These are phyloP conservation scores for Mortierella hygrophila DNA, from an alignment of 192 early-diverging fungal species.

Conservation along the genomic window DNA sequence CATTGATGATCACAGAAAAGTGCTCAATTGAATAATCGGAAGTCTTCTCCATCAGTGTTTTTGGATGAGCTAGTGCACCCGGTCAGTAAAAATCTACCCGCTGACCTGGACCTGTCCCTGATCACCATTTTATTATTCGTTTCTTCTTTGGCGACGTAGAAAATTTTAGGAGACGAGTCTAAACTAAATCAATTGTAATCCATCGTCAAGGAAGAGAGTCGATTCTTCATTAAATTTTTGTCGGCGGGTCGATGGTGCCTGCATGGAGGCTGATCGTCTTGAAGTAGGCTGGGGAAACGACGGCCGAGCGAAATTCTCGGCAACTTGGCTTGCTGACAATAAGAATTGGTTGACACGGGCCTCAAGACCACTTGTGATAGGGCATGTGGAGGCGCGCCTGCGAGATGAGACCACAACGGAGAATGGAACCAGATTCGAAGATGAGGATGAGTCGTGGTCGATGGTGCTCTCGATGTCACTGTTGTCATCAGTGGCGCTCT, in stretches of 20 bases:
- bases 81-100: not conserved
- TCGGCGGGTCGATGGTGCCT: not conserved
- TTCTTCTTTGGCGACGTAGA: not conserved
- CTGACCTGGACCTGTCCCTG: not conserved
- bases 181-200: not conserved
- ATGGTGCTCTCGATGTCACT: not conserved
- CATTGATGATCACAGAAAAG: no score
- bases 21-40: no score
- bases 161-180: not conserved
- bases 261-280: not conserved
- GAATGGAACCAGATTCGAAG: not conserved
- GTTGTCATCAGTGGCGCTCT: not conserved
- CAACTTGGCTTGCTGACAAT: not conserved
- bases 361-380: not conserved
- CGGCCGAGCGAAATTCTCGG: not conserved
- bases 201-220: not conserved
- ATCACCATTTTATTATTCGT: not conserved
- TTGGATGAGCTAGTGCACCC: not conserved
- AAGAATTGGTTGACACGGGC: not conserved
- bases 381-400: not conserved
- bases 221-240: not conserved
- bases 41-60: no score
- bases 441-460: not conserved
- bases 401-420: not conserved
- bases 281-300: not conserved